Evolutionary conservation across 2,329 filamentous ascomycete species (phyloP), one percentile per base, ranked within the genome.

Genomic region (Arthroderma sp.): DNA sequence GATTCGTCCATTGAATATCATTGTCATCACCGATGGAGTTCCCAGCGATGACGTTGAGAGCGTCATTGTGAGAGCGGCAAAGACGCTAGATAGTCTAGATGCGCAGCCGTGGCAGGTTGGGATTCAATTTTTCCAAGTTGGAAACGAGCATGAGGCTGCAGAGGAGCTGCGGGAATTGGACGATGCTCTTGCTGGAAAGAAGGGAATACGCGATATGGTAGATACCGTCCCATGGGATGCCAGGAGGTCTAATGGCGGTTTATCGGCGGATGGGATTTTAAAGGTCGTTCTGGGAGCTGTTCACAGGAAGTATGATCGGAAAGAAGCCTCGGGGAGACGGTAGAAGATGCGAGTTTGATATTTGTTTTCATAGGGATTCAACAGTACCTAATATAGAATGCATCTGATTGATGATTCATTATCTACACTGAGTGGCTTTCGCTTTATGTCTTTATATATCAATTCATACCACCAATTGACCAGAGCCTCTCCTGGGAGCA

Each of bases 71-170:
- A 61, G 65, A 3, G 70, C 76, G 1, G 89, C 87, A 0, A 73
- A 72, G 61, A 79, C 77, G 56, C 74, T 96, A 30, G 62, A 65
- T 50, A 64, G 64, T 42, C 61, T 83, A 5, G 72, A 80, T 6
- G 86, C 86, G 0, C 78, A 82, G 3, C 73, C 80, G 1, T 83
- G 83, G 70, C 91, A 96, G 66, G 70, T 95, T 6, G 89, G 89
- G 31, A 78, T 96, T 46, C 89, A 96, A 62, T 96, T 96, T 68
- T 94, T 96, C 70, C 89, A 95, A 65, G 83, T 96, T 38, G 89
- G 91, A 46, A 72, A 75, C 41, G 85, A 94, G 53, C 58, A 66
- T 0, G 68, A 63, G 0, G 89, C 88, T 0, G 70, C 72, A 1
- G 64, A 71, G 52, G 78, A 82, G 45, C 69, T 96, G 34, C 68